A percentile compares a stretch with the other conserved stretches of the same genome.
Conservation (phyloP, 2,329 filamentous ascomycete species). For the Fusarium solani-melongenae region DNA sequence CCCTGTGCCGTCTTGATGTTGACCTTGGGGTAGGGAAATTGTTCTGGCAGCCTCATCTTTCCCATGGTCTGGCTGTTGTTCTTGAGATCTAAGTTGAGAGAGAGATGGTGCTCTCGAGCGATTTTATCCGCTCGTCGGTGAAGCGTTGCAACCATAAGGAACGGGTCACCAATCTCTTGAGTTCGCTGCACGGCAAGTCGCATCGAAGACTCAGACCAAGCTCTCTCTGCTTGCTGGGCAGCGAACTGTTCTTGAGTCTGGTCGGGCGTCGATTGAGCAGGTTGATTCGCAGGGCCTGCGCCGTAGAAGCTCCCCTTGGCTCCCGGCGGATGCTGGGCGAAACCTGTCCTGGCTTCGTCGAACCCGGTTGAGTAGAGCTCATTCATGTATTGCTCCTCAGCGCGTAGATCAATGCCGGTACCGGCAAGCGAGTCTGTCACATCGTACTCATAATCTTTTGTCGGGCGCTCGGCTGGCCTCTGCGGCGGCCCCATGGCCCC, state of each 20-base stretch:
- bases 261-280: conserved; percentile 57
- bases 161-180: conserved; percentile 79
- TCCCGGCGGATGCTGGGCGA: conserved; percentile 63
- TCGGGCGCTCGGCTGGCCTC: conserved; percentile 70
- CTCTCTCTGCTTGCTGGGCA: conserved; percentile 72
- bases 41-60: conserved; percentile 60
- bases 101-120: conserved; percentile 67
- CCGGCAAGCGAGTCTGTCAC: conserved; percentile 85
- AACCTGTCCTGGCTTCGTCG: conserved; percentile 63
- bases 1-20: conserved; percentile 66
- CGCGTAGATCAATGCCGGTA: conserved; percentile 86
- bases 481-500: conserved; percentile 68
- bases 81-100: conserved; percentile 67
- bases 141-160: conserved; percentile 72
- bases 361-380: conserved; percentile 69
- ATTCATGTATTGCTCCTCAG: conserved; percentile 85
- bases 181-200: conserved; percentile 69
- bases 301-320: conserved; percentile 71
- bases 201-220: conserved; percentile 74
- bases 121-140: conserved; percentile 69
- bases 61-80: conserved; percentile 56
- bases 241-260: conserved; percentile 72
- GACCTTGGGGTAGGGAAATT: conserved; percentile 63
- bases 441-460: conserved; percentile 75
- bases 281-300: conserved; percentile 73